These are phyloP conservation scores for Bipolaris cookei DNA, from an alignment of 2,329 filamentous ascomycete genomes.

Conservation along the genomic window DNA sequence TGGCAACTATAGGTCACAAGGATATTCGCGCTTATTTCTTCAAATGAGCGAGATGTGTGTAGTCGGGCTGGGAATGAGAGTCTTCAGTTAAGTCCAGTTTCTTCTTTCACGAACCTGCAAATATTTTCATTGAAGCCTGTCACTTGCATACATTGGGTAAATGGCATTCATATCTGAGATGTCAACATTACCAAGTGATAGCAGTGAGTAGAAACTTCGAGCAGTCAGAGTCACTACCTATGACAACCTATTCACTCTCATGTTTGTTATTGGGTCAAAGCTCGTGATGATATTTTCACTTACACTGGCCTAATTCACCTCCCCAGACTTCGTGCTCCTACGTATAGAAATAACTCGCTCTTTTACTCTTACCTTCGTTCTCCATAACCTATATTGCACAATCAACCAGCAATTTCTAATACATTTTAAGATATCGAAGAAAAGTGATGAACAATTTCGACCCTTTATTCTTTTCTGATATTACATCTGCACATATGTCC, in stretches of 20 bases:
- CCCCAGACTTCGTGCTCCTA: background rate
- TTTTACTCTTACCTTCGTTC: background rate
- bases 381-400: background rate
- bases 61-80: background rate
- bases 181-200: background rate
- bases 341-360: background rate
- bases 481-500: background rate
- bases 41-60: too few species aligned
- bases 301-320: background rate
- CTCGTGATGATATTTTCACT: background rate
- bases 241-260: background rate
- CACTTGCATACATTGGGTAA: background rate
- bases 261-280: background rate
- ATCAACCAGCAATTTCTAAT: background rate
- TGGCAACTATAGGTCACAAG: background rate
- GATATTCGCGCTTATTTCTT: background rate
- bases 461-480: background rate
- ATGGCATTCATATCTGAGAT: background rate
- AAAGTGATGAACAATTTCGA: background rate
- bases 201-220: background rate
- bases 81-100: background rate
- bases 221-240: background rate
- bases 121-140: background rate
- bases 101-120: background rate
- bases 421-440: background rate